These are phyloP conservation scores for Penicillium ochrochloron DNA, from an alignment of 495 filamentous ascomycete species.

Conservation along the genomic window DNA sequence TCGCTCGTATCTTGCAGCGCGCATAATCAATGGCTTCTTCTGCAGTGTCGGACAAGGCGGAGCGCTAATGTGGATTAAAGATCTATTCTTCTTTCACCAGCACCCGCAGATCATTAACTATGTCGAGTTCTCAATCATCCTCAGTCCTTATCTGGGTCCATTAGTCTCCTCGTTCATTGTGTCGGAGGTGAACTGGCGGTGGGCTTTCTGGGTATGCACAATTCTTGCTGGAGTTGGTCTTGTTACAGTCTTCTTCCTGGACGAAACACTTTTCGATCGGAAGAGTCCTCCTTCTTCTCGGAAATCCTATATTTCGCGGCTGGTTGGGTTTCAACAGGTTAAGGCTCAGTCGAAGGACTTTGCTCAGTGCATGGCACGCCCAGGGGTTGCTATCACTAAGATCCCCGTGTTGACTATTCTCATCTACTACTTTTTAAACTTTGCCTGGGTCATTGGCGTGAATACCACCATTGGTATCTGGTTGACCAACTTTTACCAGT, in stretches of 20 bases:
- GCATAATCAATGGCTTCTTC: conserved; percentile 68
- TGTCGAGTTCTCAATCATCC: conserved; percentile 56
- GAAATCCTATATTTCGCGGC: conserved; percentile 45
- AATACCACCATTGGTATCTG: conserved; percentile 65
- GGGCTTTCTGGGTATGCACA: conserved; percentile 59
- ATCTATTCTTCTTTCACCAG: conserved; percentile 70
- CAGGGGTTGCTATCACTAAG: conserved; percentile 55
- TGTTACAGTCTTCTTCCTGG: conserved; percentile 53
- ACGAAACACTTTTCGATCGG: conserved; percentile 66
- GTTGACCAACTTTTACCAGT: conserved; percentile 57
- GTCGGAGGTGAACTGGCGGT: conserved; percentile 53
- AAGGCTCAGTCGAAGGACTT: conserved; percentile 46
- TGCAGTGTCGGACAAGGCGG: conserved; percentile 58
- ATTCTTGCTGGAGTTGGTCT: conserved; percentile 53
- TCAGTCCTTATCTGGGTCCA: conserved; percentile 65
- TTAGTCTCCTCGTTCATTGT: conserved; percentile 64
- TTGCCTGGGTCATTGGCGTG: conserved; percentile 65
- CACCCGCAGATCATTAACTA: conserved; percentile 66
- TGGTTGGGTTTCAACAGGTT: conserved; percentile 54
- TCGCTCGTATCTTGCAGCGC: conserved; percentile 45
- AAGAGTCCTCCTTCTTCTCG: conserved; percentile 33
- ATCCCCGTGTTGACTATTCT: conserved; percentile 49
- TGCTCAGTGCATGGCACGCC: conserved; percentile 37
- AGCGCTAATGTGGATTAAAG: conserved; percentile 67
- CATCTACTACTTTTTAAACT: conserved; percentile 63